These are phyloP conservation scores for Peniophora sp. DNA, from an alignment of 1,284 basidiomycete genomes.

Conservation along the genomic window DNA sequence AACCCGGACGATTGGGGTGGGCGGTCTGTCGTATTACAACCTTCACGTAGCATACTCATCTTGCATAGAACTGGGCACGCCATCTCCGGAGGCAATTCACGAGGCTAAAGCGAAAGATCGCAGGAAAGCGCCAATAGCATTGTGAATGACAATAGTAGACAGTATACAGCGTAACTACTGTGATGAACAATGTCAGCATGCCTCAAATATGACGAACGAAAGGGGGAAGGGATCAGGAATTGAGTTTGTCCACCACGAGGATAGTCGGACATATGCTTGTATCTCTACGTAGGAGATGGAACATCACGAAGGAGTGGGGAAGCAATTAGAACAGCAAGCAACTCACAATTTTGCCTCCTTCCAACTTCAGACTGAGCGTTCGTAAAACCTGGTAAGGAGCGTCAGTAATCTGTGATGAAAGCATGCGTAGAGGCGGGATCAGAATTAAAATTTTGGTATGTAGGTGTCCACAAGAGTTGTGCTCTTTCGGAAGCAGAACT, in stretches of 20 bases:
- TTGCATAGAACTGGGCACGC: conserved; percentile 6
- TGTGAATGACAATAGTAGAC: background rate
- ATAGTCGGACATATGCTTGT: conserved; percentile 17
- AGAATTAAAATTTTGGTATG: conserved; percentile 11
- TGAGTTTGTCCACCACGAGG: conserved; percentile 10
- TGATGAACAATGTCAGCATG: background rate
- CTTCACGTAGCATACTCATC: background rate
- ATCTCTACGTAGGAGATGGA: conserved; percentile 7
- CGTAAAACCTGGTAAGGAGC: too few relatives aligned
- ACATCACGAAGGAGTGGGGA: too few relatives aligned
- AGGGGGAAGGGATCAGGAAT: conserved; percentile 6
- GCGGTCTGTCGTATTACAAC: conserved; percentile 1
- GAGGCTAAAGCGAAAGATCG: background rate
- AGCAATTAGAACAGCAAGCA: too few relatives aligned
- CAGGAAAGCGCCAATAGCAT: background rate
- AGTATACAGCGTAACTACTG: background rate
- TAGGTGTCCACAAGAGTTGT: conserved; percentile 13
- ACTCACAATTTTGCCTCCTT: too few relatives aligned
- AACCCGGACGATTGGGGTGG: conserved; percentile 7
- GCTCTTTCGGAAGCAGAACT: conserved; percentile 17
- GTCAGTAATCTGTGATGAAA: background rate
- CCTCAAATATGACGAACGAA: background rate
- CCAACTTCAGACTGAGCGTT: too few relatives aligned
- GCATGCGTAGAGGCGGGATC: conserved; percentile 1
- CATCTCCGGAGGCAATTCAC: conserved; percentile 5